A percentile compares a stretch with the other conserved stretches of the same genome.
Conservation (phyloP, 106 monocot genomes). For the Narthecium ossifragum region DNA sequence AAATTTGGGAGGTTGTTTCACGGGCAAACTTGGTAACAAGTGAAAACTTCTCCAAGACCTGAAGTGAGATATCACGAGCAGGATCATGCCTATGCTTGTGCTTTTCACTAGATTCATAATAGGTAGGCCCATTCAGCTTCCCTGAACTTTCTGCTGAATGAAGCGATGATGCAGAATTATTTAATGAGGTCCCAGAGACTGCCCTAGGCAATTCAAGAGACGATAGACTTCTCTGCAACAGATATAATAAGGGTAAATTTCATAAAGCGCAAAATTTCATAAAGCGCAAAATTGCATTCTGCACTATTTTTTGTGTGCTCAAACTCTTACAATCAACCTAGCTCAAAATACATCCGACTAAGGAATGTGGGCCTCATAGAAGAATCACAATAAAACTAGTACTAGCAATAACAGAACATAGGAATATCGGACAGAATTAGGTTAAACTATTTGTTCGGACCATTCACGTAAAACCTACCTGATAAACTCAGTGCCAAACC, state of each 20-base stretch:
- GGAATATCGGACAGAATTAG: too few species aligned
- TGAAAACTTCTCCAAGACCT: conserved; percentile 98
- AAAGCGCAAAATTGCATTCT: too few species aligned
- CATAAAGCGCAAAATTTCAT: too few species aligned
- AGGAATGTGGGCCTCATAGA: too few species aligned
- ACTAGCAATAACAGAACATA: too few species aligned
- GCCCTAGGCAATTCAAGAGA: conserved; percentile 73
- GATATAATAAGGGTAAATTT: conserved; percentile 10
- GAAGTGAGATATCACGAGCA: conserved; percentile 86
- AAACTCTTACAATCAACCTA: too few species aligned
- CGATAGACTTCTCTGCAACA: conserved; percentile 84
- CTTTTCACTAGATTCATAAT: conserved; percentile 42
- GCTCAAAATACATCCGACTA: too few species aligned
- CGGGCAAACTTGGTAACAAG: conserved; percentile 96
- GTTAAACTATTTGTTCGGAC: too few species aligned
- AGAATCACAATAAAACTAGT: too few species aligned
- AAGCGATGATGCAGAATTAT: conserved; percentile 26
- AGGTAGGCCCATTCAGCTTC: conserved; percentile 14
- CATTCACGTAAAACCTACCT: too few species aligned
- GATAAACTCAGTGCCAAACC: too few species aligned
- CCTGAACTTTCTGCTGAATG: conserved; percentile 48
- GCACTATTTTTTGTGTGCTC: too few species aligned
- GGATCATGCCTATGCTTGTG: conserved; percentile 74
- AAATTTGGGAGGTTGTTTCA: conserved; percentile 85
- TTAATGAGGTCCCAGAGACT: conserved; percentile 38